Evolutionary conservation across 495 filamentous ascomycete species (phyloP), one percentile per base, ranked within the genome.

Genomic region (Lasiosphaeria ovina): DNA sequence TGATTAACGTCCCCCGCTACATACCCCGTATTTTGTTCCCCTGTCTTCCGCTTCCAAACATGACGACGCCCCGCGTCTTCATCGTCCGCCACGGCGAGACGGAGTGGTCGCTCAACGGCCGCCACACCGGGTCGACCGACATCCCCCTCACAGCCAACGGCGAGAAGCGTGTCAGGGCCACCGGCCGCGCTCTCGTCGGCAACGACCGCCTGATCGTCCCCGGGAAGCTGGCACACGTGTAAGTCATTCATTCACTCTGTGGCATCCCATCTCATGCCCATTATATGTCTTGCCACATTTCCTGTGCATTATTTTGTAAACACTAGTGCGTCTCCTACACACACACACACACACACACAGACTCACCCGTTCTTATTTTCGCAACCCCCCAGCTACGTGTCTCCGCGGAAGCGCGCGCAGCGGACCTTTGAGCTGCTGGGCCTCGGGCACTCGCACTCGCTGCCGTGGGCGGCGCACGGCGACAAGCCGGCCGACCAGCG

Each of bases 61-160:
- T 80, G 77, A 45, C 76, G 34, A 85, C 88, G 9, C 92, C 94
- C 5, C 83, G 92, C 53, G 88, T 92, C 72, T 97, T 97, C 82
- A 89, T 98, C 60, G 80, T 94, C 76, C 90, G 94, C 64, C 94
- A 98, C 67, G 84, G 84, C 75, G 94, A 98, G 76, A 98, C 94
- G 3, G 91, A 95, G 81, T 98, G 94, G 94, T 97, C 93, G 2
- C 83, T 97, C 44, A 92, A 90, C 67, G 94, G 93, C 59, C 86
- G 88, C 31, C 93, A 98, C 77, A 98, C 94, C 0, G 90, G 93
- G 51, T 83, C 76, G 33, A 91, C 89, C 33, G 94, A 98, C 63
- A 86, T 98, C 24, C 85, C 91, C 0, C 79, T 98, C 9, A 98
- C 94, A 2, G 73, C 83, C 11, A 91, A 91, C 71, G 94, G 94